These are phyloP conservation scores for Aspergillus hiratsukae DNA, from an alignment of 2,329 filamentous ascomycete species.

Conservation along the genomic window DNA sequence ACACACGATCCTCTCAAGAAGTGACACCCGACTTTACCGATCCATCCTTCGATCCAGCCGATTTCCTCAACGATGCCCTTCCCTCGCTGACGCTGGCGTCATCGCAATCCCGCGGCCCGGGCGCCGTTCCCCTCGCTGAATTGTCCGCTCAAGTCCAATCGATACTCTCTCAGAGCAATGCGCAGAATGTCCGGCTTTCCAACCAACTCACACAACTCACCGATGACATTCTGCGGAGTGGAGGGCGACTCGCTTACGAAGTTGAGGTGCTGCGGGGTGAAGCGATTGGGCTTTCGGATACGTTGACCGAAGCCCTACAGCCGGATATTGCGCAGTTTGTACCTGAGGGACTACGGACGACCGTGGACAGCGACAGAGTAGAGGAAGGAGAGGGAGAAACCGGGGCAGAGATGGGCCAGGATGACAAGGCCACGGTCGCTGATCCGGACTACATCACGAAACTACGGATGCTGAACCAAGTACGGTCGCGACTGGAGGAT, in stretches of 20 bases:
- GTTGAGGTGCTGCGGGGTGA: conserved; percentile 91
- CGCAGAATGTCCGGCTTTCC: conserved; percentile 79
- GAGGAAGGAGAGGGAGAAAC: conserved; percentile 1
- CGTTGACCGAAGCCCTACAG: conserved; percentile 66
- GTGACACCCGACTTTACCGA: conserved; percentile 68
- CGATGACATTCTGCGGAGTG: conserved; percentile 88
- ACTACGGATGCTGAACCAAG: conserved; percentile 74
- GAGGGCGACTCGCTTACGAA: conserved; percentile 85
- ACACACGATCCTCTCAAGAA: conserved; percentile 34
- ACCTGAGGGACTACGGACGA: conserved; percentile 41
- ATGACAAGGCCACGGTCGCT: conserved; percentile 7
- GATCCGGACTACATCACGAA: conserved; percentile 70
- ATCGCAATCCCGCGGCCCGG: conserved; percentile 38
- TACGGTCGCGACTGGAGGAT: conserved; percentile 77
- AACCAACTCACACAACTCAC: conserved; percentile 81
- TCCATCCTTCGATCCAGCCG: conserved; percentile 73
- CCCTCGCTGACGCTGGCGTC: conserved; percentile 59
- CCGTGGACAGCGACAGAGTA: conserved; percentile 2
- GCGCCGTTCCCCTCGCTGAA: conserved; percentile 63
- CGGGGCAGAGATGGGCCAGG: background rate
- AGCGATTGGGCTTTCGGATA: conserved; percentile 72
- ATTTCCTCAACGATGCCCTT: conserved; percentile 77
- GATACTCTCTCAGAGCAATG: conserved; percentile 80
- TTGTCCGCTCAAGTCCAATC: conserved; percentile 76
- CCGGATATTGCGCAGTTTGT: conserved; percentile 71